Evolutionary conservation across 345 rosid species (phyloP).

Genomic region (Salix arbutifolia): DNA sequence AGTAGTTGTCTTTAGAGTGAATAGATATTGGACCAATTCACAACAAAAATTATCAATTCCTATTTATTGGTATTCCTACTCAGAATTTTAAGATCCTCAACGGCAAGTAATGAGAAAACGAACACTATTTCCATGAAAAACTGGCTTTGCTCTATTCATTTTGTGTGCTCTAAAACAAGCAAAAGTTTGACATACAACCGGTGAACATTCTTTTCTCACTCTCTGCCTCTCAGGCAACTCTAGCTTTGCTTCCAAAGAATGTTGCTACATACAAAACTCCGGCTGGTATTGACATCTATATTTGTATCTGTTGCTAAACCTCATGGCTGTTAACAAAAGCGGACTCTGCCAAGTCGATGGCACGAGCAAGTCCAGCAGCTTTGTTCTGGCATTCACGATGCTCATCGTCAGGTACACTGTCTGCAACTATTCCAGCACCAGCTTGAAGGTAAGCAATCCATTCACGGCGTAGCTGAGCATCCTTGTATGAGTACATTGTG

Average conservation of each 20-base stretch:
- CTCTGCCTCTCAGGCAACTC: neutral
- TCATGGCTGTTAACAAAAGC: conserved; percentile 47
- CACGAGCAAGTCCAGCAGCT: conserved; percentile 77
- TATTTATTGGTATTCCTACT: no score
- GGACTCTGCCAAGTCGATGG: conserved; percentile 80
- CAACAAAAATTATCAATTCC: no score
- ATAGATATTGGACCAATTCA: no score
- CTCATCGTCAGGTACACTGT: conserved; percentile 72
- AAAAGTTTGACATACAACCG: neutral
- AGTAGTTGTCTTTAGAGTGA: no score
- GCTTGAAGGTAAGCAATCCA: conserved; percentile 88
- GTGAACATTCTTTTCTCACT: neutral
- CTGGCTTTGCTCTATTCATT: neutral
- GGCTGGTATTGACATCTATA: neutral
- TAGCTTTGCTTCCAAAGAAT: neutral
- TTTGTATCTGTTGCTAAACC: neutral
- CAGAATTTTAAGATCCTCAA: no score
- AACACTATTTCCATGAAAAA: no score
- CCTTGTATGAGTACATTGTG: conserved; percentile 70
- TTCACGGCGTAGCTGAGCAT: conserved; percentile 44
- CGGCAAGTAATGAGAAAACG: no score
- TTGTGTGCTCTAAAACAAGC: neutral
- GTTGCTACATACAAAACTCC: neutral
- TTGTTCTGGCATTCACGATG: conserved; percentile 72
- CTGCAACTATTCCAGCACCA: conserved; percentile 82